Evolutionary conservation across 306 rosid species (phyloP).

Genomic region (Dryas drummondii): DNA sequence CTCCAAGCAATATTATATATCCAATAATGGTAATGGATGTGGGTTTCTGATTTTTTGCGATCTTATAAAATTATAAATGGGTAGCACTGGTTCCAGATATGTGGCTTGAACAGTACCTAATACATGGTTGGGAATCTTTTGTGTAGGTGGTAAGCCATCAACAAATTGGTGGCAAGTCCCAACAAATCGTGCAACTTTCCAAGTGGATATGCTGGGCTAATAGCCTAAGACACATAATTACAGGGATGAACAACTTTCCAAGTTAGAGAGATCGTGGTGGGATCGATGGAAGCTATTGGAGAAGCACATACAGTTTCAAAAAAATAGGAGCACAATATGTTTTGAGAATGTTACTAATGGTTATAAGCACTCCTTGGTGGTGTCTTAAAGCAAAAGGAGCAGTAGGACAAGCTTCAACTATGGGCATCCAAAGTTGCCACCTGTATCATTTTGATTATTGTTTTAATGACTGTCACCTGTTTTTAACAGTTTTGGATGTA

Average conservation of each 20-base stretch:
- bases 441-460: background rate
- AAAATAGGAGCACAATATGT: slow-evolving; percentile 1
- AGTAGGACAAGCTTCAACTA: background rate
- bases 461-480: slow-evolving; percentile 5
- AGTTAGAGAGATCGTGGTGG: background rate
- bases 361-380: background rate
- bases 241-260: background rate
- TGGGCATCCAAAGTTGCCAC: background rate
- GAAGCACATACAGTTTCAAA: background rate
- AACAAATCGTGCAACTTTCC: background rate
- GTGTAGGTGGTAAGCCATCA: background rate
- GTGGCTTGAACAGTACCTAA: slow-evolving; percentile 1
- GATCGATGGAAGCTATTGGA: background rate
- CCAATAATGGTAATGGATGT: background rate
- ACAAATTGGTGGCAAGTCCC: background rate
- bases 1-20: background rate
- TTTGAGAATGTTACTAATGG: background rate
- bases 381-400: background rate
- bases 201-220: background rate
- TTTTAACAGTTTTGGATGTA: background rate
- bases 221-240: background rate
- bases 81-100: background rate
- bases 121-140: background rate
- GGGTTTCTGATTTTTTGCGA: background rate
- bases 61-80: background rate